A percentile compares a stretch with the other conserved stretches of the same genome.
phyloP scores from a whole-genome alignment of 495 filamentous ascomycete species.

The Ramalina peruviana region DNA sequence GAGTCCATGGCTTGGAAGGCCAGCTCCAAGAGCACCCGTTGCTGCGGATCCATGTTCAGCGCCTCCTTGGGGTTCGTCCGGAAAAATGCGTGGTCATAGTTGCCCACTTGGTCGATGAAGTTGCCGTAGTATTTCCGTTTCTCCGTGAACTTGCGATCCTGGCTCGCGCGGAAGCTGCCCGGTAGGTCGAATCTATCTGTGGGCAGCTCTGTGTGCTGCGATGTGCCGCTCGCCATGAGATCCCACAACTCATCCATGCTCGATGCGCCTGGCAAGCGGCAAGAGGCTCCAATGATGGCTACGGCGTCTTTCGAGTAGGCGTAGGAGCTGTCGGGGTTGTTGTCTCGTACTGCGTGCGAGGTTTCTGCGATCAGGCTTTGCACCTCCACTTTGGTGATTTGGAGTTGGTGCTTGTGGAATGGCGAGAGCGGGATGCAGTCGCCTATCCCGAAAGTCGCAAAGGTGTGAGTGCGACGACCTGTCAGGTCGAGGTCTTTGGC shows the following conservation, averaged over 20 bases:
- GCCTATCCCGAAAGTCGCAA: conserved; percentile 21
- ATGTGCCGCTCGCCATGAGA: conserved; percentile 10
- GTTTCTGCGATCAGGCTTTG: background rate
- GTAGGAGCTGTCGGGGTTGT: conserved; percentile 1
- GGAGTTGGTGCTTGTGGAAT: conserved; percentile 17
- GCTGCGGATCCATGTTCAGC: conserved; percentile 36
- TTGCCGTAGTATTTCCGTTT: conserved; percentile 22
- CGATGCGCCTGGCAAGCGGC: conserved; percentile 12
- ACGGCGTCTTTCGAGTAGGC: conserved; percentile 5
- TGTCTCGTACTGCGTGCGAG: background rate
- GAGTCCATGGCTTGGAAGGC: conserved; percentile 36
- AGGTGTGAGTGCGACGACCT: conserved; percentile 5
- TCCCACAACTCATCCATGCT: conserved; percentile 20
- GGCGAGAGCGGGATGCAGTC: conserved; percentile 21
- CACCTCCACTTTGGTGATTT: conserved; percentile 15
- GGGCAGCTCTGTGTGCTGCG: conserved; percentile 5
- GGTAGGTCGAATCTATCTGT: conserved; percentile 9
- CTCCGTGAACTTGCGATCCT: conserved; percentile 1
- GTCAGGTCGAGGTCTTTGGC: conserved; percentile 15
- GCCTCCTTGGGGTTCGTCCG: conserved; percentile 32
- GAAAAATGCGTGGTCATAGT: conserved; percentile 42
- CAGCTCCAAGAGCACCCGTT: conserved; percentile 32
- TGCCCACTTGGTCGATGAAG: conserved; percentile 29
- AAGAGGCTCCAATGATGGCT: conserved; percentile 14
- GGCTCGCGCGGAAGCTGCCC: conserved; percentile 1